Evolutionary conservation across 2,329 filamentous ascomycete species (phyloP), one percentile per base, ranked within the genome.

Genomic region (Pyrenophora teres): DNA sequence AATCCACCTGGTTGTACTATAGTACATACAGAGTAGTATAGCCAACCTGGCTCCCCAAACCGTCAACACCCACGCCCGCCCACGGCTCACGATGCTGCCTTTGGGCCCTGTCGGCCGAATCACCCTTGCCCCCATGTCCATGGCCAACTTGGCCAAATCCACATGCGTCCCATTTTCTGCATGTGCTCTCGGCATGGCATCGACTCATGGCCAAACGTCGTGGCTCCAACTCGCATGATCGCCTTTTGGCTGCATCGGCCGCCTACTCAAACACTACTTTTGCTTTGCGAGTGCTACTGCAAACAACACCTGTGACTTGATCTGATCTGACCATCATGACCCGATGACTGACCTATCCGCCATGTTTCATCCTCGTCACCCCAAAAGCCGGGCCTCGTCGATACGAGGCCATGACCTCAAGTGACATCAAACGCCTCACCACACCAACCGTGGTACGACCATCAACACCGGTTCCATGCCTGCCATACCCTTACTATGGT

Each of bases 171-270:
- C 27, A 23, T 30, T 23, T 25, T 31, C 46, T 42, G 46, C 54
- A 30, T 30, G 33, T 55, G 39, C 44, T 19, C 42, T 52, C 50
- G 50, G 42, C 44, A 45, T 54, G 59, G 42, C 44, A 45, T 54
- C 59, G 51, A 65, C 64, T 64, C 63, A 65, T 46, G 18, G 41
- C 43, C 30, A 41, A 50, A 52, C 50, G 27, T 13, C 7, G 37
- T 64, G 59, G 51, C 52, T 51, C 55, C 44, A 53, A 15, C 8
- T 41, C 52, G 41, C 46, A 54, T 50, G 47, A 63, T 63, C 58
- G 50, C 41, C 54, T 47, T 10, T n/a, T 46, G 35, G 23, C 21
- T 38, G 35, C 43, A 46, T 31, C 15, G 7, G 27, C 41, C 40
- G 39, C 39, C 25, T 50, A 30, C 27, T 30, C 27, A 30, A 30